Evolutionary conservation across 306 rosid genomes (phyloP), one percentile per base, ranked within the genome.

Genomic region (Senna tora): DNA sequence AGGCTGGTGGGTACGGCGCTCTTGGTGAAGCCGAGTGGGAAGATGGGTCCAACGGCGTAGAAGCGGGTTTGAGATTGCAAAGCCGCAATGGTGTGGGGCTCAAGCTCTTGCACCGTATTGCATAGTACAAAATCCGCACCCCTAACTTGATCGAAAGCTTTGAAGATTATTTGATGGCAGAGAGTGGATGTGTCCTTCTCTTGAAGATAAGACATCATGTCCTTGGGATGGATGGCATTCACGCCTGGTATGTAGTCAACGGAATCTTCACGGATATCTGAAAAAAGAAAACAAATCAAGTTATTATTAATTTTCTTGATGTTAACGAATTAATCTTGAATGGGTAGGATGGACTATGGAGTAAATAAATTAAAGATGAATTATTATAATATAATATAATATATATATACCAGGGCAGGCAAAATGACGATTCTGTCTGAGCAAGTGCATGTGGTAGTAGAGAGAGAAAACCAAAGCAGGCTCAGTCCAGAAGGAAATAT

Each of bases 231-330:
- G 13, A 89, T 86, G 4, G 81, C 19, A 53, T 68, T 12, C 12
- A 89, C 89, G 0, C 91, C 95, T 1, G 95, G 89, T 70, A 89
- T 65, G 74, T 86, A 89, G 17, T 84, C 84, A 65, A 89, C 82
- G 64, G 77, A 3, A 34, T 86, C 89, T 49, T 76, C 67, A 0
- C 89, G 79, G 7, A 32, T 11, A 67, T 84, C 91, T 86, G 22
- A 58, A 5, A 14, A 13, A 32, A 30, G 30, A 25, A 25, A 25
- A 25, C 2, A 25, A 25, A 25, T n/a, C n/a, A n/a, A n/a, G n/a
- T n/a, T n/a, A 25, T 25, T 25, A 25, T 25, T 25, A 25, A 1
- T 25, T 25, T 25, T 25, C 30, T 25, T 25, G 30, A 25, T 25
- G 30, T 25, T 25, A 25, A 25, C 30, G n/a, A n/a, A n/a, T n/a